Evolutionary conservation across 768 basidiomycete genomes (phyloP), one percentile per base, ranked within the genome.

Genomic region (Tulasnella sp.): DNA sequence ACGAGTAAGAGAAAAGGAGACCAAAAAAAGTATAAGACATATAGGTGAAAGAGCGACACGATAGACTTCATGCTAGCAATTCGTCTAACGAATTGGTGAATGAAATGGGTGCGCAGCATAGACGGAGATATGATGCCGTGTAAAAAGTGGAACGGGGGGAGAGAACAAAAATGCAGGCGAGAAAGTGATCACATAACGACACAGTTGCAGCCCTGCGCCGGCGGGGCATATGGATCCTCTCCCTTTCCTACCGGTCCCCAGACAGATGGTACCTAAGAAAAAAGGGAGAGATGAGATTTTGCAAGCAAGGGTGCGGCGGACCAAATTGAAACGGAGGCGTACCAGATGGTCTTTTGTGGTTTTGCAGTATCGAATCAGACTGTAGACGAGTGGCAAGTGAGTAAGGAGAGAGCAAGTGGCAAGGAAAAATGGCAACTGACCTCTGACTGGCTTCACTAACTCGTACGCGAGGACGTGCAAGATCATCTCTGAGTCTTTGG

Each of bases 211-310:
- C 68, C 73, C 60, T 76, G 61, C 44, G 71, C 67, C 63, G 77
- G 78, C 48, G 82, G 84, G 22, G 82, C 83, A 61, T 90, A 98
- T 42, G 93, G 93, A 63, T 99, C 93, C 53, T 93, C 88, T 37
- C 78, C 78, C 62, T 84, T 86, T 57, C 78, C 79, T n/a, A 93
- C 81, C 20, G 87, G 82, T 8, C 95, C 95, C 95, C 95, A 99
- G 1, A 99, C 88, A 16, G 86, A 90, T 22, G 92, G 91, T 43
- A 93, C 83, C 84, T 91, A 61, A 28, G 45, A 25, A 47, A 31
- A 51, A 3, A 45, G 37, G 53, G 56, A 32, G 57, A 61, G 45
- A 61, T 60, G 31, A 54, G 57, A 34, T 33, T 47, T 22, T 19
- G 45, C 33, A 24, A 45, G 48, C 33, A 48, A 37, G 29, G 45